These are phyloP conservation scores for Ambrosia hybrid DNA, from an alignment of 140 eudicot species.

Conservation along the genomic window DNA sequence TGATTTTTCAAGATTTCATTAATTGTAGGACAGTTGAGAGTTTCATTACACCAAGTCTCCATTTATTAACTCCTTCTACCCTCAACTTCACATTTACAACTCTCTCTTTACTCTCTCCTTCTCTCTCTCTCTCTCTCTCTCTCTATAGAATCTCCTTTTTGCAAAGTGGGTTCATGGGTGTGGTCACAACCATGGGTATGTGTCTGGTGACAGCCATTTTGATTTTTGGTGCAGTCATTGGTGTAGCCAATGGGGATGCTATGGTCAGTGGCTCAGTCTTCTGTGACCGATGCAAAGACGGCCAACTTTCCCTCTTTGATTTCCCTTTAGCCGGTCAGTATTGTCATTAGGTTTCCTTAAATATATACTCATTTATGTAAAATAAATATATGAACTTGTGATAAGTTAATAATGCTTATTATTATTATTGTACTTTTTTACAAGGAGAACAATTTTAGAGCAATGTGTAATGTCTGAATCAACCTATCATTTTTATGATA, in stretches of 20 bases:
- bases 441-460: too few species aligned
- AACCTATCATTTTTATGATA: too few species aligned
- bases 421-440: too few species aligned
- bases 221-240: constrained; percentile 56
- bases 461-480: too few species aligned
- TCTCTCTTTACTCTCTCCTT: background rate
- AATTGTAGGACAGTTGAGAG: constrained; percentile 73
- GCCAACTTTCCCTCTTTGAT: constrained; percentile 78
- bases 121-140: constrained; percentile 28
- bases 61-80: constrained; percentile 43
- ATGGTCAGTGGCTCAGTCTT: constrained; percentile 87
- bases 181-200: constrained; percentile 30
- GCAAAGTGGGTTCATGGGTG: constrained; percentile 48
- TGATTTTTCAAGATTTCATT: constrained; percentile 42
- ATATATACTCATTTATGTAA: background rate
- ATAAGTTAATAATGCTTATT: too few species aligned
- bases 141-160: constrained; percentile 13
- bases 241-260: constrained; percentile 65
- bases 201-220: constrained; percentile 43
- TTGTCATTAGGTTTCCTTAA: background rate
- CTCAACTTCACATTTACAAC: constrained; percentile 20
- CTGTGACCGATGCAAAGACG: constrained; percentile 98
- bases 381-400: too few species aligned
- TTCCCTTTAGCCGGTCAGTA: constrained; percentile 67
- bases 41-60: constrained; percentile 33